A percentile compares a stretch with the other conserved stretches of the same genome.
These are phyloP conservation scores for rapeseed (Brassica napus) DNA, from an alignment of 345 rosid species.

Conservation along the genomic window Da-Ae NC_063448.1:9813001-9813500, in stretches of 20 bases:
- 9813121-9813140: neutral
- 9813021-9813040: neutral
- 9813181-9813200: neutral
- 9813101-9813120: neutral
- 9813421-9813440: conserved; percentile 22
- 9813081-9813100: neutral
- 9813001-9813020: neutral
- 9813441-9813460: neutral
- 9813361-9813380: neutral
- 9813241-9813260: neutral
- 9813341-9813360: conserved; percentile 25
- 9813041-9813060: neutral
- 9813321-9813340: conserved; percentile 32
- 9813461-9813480: too few species aligned
- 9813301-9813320: conserved; percentile 25
- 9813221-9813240: neutral
- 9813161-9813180: neutral
- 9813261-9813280: neutral
- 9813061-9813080: neutral
- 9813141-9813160: neutral
- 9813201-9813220: neutral
- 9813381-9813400: conserved; percentile 30
- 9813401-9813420: neutral
- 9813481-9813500: too few species aligned
- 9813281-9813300: conserved; percentile 1